Conservation (phyloP, 495 filamentous ascomycete species). For the Astrothelium subdiscretum region DNA sequence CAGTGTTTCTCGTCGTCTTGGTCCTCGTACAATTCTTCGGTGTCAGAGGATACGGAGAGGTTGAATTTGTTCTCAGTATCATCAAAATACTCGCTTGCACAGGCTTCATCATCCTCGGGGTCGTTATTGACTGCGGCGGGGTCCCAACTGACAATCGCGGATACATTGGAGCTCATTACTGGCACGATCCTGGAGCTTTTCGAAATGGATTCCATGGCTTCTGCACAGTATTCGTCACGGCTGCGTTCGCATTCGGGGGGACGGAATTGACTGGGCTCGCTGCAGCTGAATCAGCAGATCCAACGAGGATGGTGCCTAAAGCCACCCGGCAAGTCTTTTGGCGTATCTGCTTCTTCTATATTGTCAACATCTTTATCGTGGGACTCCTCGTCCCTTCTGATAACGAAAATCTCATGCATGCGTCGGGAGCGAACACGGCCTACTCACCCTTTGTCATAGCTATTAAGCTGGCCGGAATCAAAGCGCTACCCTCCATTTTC, state of each 20-base stretch:
- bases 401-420: conserved; percentile 24
- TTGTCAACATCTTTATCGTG: conserved; percentile 25
- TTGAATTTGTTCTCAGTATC: conserved; percentile 30
- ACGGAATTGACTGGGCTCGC: conserved; percentile 28
- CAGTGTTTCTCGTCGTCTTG: conserved; percentile 31
- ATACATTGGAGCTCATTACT: conserved; percentile 20
- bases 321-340: conserved; percentile 37
- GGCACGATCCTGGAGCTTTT: conserved; percentile 17
- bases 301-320: conserved; percentile 32
- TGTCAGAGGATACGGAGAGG: conserved; percentile 31
- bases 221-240: conserved; percentile 22
- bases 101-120: conserved; percentile 60
- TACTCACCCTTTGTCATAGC: conserved; percentile 30
- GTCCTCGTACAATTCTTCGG: conserved; percentile 30
- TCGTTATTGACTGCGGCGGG: conserved; percentile 59
- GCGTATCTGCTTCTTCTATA: conserved; percentile 38
- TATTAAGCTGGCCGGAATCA: conserved; percentile 27
- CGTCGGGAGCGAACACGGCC: conserved; percentile 20
- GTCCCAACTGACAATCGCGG: conserved; percentile 35
- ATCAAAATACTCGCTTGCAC: conserved; percentile 61
- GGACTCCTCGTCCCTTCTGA: conserved; percentile 27
- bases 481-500: conserved; percentile 30
- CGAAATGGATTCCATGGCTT: conserved; percentile 20
- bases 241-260: conserved; percentile 20
- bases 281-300: conserved; percentile 37